These are phyloP conservation scores for Boechera divaricarpa DNA, from an alignment of 345 rosid species.

Conservation along the genomic window DNA sequence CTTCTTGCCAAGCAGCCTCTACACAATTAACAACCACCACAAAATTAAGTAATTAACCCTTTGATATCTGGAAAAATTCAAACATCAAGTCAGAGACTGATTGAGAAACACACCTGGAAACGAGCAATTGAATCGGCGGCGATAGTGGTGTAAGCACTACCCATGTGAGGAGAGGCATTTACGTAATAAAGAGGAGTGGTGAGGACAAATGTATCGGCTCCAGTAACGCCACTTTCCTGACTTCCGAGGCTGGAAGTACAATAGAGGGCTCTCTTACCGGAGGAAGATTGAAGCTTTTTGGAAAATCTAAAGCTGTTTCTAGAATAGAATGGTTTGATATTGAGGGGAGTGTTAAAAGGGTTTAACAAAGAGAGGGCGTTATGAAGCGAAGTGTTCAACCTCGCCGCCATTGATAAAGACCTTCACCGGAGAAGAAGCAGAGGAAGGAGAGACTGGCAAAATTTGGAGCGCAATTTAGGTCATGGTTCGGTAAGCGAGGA, in stretches of 20 bases:
- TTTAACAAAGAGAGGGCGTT: constrained; percentile 59
- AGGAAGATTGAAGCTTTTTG: constrained; percentile 43
- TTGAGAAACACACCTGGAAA: constrained; percentile 67
- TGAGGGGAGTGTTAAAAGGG: constrained; percentile 50
- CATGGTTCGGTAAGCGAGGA: constrained; percentile 16
- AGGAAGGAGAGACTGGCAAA: constrained; percentile 11
- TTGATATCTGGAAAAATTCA: background rate
- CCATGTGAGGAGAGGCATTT: constrained; percentile 99
- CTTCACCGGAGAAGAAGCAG: constrained; percentile 40
- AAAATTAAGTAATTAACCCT: background rate
- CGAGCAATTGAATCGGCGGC: constrained; percentile 96
- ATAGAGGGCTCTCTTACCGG: constrained; percentile 48
- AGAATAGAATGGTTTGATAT: constrained; percentile 48
- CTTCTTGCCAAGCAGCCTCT: constrained; percentile 86
- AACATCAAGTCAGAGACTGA: constrained; percentile 16
- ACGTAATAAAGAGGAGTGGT: constrained; percentile 98
- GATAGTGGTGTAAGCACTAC: constrained; percentile 96
- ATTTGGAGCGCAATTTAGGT: constrained; percentile 38
- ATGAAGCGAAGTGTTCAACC: constrained; percentile 65
- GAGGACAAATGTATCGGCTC: constrained; percentile 61
- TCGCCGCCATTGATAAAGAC: constrained; percentile 60
- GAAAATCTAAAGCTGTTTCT: constrained; percentile 51
- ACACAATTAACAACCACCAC: constrained; percentile 29
- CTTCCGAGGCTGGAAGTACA: constrained; percentile 47
- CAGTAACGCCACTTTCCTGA: constrained; percentile 16